Evolutionary conservation across 169 alveolate genomes (phyloP).

Genomic region (Plasmodium sp.): DNA sequence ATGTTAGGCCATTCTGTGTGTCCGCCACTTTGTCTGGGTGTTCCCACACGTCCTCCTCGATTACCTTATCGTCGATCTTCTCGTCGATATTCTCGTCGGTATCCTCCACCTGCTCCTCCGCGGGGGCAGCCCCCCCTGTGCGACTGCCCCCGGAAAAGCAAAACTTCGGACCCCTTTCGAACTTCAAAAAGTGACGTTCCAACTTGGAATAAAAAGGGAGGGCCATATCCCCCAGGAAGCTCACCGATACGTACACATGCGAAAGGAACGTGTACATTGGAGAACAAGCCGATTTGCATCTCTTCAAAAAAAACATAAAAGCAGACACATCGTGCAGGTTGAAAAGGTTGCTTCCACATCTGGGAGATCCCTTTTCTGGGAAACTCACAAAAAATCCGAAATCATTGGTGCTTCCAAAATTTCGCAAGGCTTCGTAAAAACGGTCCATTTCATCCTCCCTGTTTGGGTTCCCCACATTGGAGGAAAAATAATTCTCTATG

Average conservation of each 20-base stretch:
- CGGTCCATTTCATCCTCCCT: slow-evolving; percentile 8
- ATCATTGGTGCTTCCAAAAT: neutral
- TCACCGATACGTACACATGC: slow-evolving; percentile 22
- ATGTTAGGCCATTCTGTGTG: neutral
- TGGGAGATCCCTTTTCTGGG: neutral
- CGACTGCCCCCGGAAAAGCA: neutral
- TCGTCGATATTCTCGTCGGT: neutral
- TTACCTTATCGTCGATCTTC: neutral
- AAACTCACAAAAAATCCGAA: neutral
- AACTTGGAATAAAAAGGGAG: neutral
- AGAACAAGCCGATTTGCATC: slow-evolving; percentile 15
- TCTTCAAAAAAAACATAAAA: slow-evolving; percentile 24
- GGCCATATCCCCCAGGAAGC: neutral
- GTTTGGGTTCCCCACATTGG: neutral
- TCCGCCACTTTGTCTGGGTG: neutral
- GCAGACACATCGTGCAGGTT: slow-evolving; percentile 53
- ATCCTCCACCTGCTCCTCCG: neutral
- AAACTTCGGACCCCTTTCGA: slow-evolving; percentile 17
- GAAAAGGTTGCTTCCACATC: slow-evolving; percentile 8
- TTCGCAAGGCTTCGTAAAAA: slow-evolving; percentile 10
- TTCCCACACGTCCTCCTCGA: neutral
- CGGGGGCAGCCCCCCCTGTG: neutral
- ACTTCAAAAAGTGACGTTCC: slow-evolving; percentile 30
- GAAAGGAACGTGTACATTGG: slow-evolving; percentile 34
- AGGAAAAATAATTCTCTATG: slow-evolving; percentile 8